Evolutionary conservation across 441 rosid species (phyloP), one percentile per base, ranked within the genome.

Genomic region (Isatis lusitanica): DNA sequence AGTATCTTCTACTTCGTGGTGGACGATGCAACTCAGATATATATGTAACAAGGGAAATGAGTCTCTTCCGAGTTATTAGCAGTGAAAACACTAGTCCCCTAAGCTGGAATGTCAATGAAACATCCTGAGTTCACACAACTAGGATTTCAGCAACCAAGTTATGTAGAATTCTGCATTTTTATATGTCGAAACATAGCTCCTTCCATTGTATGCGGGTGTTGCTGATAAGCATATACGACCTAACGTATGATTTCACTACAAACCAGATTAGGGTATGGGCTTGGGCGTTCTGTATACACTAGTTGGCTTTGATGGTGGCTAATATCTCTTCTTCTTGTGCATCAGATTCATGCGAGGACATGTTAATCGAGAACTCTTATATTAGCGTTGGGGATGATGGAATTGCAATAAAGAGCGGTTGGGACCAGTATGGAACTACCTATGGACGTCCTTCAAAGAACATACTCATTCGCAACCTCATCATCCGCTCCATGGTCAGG

Each of bases 381-480:
- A 95, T 95, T 64, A 95, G 99, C 48, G 97, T 90, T 44, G 99
- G 99, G 63, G 99, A 95, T 70, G 99, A 95, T 74, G 98, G 85
- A 4, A 85, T 95, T 68, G 98, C 98, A 15, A 95, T 95, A 81
- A 91, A 95, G 85, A 95, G 99, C 63, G 99, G 99, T 55, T 93
- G 99, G 97, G 99, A 95, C 87, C 99, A 95, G 79, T 95, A 88
- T 84, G 99, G 99, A 76, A 90, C 87, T 78, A 77, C 82, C 36
- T 95, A 91, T 77, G 93, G 96, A 71, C 83, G 85, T 67, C 96
- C 98, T 67, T 91, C 97, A 6, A 83, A 16, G 61, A 91, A 93
- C 77, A 91, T 93, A 73, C 85, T 91, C 73, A 91, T 95, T 73
- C 93, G 93, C 51, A 91, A 93, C 74, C 86, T 95, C 68, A 82